A percentile compares a stretch with the other conserved stretches of the same genome.
Evolutionary conservation across 306 rosid species (phyloP).

Genomic region (Cucurbita pepo): DNA sequence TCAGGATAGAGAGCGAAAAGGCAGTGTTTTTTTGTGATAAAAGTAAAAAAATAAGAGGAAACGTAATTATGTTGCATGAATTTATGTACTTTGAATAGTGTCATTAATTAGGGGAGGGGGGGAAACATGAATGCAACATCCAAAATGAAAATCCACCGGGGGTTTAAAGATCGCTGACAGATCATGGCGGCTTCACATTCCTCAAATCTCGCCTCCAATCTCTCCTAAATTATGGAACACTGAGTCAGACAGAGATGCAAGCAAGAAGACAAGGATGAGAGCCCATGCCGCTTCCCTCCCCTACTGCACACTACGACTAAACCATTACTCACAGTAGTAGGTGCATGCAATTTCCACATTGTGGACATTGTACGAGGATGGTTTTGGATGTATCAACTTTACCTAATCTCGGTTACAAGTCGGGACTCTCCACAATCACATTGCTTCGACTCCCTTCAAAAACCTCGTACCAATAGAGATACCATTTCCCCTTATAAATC

Average conservation of each 20-base stretch:
- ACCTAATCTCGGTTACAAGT: too few species aligned
- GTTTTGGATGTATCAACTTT: too few species aligned
- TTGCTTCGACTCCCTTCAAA: too few species aligned
- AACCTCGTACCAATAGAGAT: too few species aligned
- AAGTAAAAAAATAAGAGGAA: not conserved
- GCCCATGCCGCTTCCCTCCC: not conserved
- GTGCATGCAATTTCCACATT: not conserved
- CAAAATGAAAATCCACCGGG: slow-evolving; percentile 13
- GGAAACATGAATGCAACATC: not conserved
- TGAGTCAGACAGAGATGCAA: not conserved
- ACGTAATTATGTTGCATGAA: slow-evolving; percentile 4
- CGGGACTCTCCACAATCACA: too few species aligned
- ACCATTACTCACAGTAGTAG: not conserved
- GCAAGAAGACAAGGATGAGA: not conserved
- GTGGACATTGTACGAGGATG: not conserved
- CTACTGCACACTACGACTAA: not conserved
- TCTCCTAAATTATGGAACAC: slow-evolving; percentile 28
- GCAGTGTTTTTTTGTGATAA: not conserved
- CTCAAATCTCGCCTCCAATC: slow-evolving; percentile 81
- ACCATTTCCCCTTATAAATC: too few species aligned
- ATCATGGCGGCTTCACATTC: slow-evolving; percentile 62
- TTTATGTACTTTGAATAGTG: not conserved
- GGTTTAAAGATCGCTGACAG: slow-evolving; percentile 14
- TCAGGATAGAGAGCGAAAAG: not conserved
- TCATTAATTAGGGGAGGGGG: not conserved